Evolutionary conservation across 139 green algal species (phyloP).

Genomic region (Micromonas commoda): DNA sequence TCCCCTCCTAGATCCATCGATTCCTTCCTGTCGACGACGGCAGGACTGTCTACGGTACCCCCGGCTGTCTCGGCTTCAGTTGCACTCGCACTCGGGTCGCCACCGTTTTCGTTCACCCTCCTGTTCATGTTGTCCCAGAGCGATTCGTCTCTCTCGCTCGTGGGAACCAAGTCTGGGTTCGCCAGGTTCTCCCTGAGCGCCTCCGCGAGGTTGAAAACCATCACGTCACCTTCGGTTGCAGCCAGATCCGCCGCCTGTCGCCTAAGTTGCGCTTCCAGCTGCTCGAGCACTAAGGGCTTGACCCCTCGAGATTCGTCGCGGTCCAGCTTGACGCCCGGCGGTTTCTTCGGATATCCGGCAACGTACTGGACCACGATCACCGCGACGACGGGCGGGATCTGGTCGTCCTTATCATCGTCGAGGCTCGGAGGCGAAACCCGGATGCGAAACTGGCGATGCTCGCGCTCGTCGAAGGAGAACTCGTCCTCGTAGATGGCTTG

Average conservation of each 20-base stretch:
- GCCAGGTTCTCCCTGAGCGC: constrained; percentile 25
- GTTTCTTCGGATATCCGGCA: constrained; percentile 10
- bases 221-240: constrained; percentile 25
- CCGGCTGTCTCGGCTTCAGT: no score
- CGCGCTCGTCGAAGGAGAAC: constrained; percentile 34
- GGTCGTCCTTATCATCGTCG: neutral
- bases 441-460: neutral
- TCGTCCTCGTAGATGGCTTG: constrained; percentile 52
- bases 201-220: constrained; percentile 36
- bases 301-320: neutral
- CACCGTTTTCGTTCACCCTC: no score
- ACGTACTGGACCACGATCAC: constrained; percentile 2
- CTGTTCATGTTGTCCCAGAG: no score
- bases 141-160: no score
- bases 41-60: no score
- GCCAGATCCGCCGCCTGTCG: constrained; percentile 13
- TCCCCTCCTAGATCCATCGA: no score
- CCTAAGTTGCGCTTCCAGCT: neutral
- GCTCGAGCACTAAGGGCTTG: neutral
- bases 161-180: no score
- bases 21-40: no score
- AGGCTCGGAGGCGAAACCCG: neutral
- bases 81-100: no score
- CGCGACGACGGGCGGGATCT: neutral
- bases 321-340: neutral